Percentiles rank a stretch among this genome's conserved stretches.
phyloP scores from a whole-genome alignment of 345 rosid genomes.

The Crucihimalaya himalaica region DNA sequence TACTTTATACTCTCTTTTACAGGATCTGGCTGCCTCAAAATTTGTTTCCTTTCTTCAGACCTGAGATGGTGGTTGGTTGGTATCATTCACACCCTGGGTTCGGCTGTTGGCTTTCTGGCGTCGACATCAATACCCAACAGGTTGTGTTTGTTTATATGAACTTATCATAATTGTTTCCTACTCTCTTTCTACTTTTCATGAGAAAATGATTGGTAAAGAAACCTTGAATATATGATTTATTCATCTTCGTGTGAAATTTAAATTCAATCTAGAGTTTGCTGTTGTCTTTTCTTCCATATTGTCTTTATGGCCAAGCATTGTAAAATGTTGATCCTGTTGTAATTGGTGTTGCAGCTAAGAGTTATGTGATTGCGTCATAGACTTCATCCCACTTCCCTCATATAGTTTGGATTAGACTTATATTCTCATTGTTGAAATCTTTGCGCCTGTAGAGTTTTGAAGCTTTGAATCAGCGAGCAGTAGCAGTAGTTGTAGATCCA shows the following conservation, averaged over 20 bases:
- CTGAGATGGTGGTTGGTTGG: slow-evolving; percentile 99
- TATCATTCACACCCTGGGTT: slow-evolving; percentile 99
- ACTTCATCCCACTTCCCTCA: neutral
- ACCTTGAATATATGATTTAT: too few relatives aligned
- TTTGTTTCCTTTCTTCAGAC: slow-evolving; percentile 45
- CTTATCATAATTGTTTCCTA: too few relatives aligned
- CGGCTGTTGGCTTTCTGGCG: slow-evolving; percentile 99
- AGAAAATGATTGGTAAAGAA: too few relatives aligned
- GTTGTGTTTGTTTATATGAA: slow-evolving; percentile 32
- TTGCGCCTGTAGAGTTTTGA: slow-evolving; percentile 80
- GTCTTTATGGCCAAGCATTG: too few relatives aligned
- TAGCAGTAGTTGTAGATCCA: slow-evolving; percentile 98
- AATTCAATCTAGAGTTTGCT: too few relatives aligned
- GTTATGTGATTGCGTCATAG: too few relatives aligned
- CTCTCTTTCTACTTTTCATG: too few relatives aligned
- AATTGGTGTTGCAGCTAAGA: too few relatives aligned
- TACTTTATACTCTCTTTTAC: neutral
- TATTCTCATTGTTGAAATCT: neutral
- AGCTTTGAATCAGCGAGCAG: slow-evolving; percentile 97
- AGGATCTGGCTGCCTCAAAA: too few relatives aligned
- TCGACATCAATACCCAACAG: slow-evolving; percentile 98
- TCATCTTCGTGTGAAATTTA: too few relatives aligned
- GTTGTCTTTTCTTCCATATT: too few relatives aligned
- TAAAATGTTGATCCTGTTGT: too few relatives aligned
- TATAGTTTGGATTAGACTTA: neutral